Conservation (phyloP, 352 stramenopile species). For the Phytophthora melonis region DNA sequence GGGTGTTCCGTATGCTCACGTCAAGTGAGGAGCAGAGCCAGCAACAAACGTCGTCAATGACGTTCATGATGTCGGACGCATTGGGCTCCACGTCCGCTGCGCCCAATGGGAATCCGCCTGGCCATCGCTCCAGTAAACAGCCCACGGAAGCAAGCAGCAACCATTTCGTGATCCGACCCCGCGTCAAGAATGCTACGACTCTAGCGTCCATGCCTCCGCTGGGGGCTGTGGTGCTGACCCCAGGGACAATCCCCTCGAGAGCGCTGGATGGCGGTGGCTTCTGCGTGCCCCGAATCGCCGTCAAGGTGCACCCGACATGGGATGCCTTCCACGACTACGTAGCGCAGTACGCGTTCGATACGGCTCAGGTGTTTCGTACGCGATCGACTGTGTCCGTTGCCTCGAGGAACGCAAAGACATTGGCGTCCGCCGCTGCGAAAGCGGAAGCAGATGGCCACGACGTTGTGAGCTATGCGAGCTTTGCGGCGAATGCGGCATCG, state of each 20-base stretch:
- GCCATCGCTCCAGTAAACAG: constrained; percentile 12
- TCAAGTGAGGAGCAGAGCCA: constrained; percentile 29
- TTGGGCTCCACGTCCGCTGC: constrained; percentile 1
- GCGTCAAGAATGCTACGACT: neutral
- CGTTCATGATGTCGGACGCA: constrained; percentile 20
- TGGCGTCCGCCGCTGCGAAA: constrained; percentile 36
- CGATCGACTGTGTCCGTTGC: constrained; percentile 74
- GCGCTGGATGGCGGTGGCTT: constrained; percentile 41
- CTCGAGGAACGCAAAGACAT: constrained; percentile 66
- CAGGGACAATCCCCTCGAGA: constrained; percentile 41
- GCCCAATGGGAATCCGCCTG: constrained; percentile 1
- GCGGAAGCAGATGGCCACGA: constrained; percentile 25
- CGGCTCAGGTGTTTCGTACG: constrained; percentile 74
- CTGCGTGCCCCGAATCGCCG: constrained; percentile 41
- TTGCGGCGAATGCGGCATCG: constrained; percentile 19
- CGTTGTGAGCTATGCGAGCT: constrained; percentile 52
- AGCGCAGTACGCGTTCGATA: constrained; percentile 62
- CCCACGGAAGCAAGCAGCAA: constrained; percentile 13
- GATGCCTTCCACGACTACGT: constrained; percentile 67
- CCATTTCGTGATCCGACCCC: constrained; percentile 31
- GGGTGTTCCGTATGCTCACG: constrained; percentile 27
- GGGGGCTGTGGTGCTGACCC: constrained; percentile 38
- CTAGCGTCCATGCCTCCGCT: constrained; percentile 27
- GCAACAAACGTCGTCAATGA: constrained; percentile 27
- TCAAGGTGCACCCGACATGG: constrained; percentile 70